Percentiles rank a stretch among this genome's conserved stretches.
Conservation (phyloP, 495 filamentous ascomycete species). For the Ascobolus immersus region DNA sequence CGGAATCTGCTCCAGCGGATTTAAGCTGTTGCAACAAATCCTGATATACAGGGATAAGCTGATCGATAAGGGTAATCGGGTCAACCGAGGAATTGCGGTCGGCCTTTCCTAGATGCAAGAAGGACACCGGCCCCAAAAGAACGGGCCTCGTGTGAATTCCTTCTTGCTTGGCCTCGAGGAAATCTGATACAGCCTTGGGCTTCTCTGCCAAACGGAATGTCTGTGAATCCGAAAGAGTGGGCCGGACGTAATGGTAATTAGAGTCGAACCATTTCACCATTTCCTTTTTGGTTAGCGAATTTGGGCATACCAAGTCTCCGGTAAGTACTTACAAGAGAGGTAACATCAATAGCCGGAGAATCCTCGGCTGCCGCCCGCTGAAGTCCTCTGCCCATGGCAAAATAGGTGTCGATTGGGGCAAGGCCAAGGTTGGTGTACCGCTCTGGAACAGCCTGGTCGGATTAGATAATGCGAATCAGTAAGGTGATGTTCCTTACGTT, state of each 20-base stretch:
- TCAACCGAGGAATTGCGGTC: slow-evolving; percentile 77
- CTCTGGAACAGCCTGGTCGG: slow-evolving; percentile 50
- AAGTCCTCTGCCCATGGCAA: slow-evolving; percentile 95
- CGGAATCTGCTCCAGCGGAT: slow-evolving; percentile 75
- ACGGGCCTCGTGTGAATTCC: slow-evolving; percentile 82
- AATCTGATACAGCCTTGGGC: slow-evolving; percentile 85
- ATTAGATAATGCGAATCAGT: slow-evolving; percentile 6
- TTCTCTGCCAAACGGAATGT: slow-evolving; percentile 61
- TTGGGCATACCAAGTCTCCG: slow-evolving; percentile 6
- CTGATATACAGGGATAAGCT: slow-evolving; percentile 75
- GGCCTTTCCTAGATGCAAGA: slow-evolving; percentile 86
- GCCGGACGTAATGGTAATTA: slow-evolving; percentile 99
- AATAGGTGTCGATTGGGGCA: slow-evolving; percentile 78
- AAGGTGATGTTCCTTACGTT: slow-evolving; percentile 33
- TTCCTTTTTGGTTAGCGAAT: slow-evolving; percentile 26
- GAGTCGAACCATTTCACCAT: slow-evolving; percentile 99
- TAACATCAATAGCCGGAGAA: slow-evolving; percentile 60
- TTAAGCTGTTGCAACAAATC: slow-evolving; percentile 78
- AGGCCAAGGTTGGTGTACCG: slow-evolving; percentile 71
- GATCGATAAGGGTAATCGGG: slow-evolving; percentile 74
- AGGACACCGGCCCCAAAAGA: slow-evolving; percentile 82
- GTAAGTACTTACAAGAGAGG: slow-evolving; percentile 32
- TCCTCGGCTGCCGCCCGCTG: slow-evolving; percentile 41
- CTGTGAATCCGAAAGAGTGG: slow-evolving; percentile 86
- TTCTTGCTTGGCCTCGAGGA: slow-evolving; percentile 88